phyloP scores from a whole-genome alignment of 1,284 basidiomycete genomes.

The Veloporphyrellus conicus region DNA sequence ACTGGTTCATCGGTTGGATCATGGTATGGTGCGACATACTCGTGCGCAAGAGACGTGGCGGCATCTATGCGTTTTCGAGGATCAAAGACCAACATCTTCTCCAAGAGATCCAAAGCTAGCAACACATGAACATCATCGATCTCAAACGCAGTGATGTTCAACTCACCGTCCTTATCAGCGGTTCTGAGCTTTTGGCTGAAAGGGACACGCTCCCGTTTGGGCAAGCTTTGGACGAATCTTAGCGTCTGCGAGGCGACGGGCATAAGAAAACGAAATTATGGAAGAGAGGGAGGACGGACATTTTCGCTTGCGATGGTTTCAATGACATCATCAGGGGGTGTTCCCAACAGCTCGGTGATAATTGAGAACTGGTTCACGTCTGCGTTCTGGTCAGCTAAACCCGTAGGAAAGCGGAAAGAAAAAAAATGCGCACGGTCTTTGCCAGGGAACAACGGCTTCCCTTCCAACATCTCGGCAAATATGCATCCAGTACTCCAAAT shows the following conservation, averaged over 20 bases:
- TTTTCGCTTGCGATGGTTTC: conserved; percentile 98
- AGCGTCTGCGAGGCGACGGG: conserved; percentile 64
- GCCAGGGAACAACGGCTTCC: conserved; percentile 97
- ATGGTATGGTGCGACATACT: conserved; percentile 96
- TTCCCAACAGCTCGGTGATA: conserved; percentile 97
- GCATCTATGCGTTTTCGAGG: conserved; percentile 96
- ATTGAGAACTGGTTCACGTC: conserved; percentile 99
- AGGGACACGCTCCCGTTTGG: conserved; percentile 92
- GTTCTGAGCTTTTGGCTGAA: conserved; percentile 93
- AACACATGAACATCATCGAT: conserved; percentile 9
- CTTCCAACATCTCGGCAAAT: conserved; percentile 99
- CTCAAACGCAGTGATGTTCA: neutral
- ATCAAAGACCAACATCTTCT: conserved; percentile 99
- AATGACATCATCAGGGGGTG: conserved; percentile 98
- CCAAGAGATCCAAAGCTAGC: conserved; percentile 88
- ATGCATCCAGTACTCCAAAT: conserved; percentile 99
- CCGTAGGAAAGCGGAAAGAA: neutral
- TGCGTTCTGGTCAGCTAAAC: conserved; percentile 33
- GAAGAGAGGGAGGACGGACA: conserved; percentile 45
- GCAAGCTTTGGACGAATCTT: conserved; percentile 96
- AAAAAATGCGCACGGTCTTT: conserved; percentile 79
- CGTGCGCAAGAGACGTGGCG: conserved; percentile 84
- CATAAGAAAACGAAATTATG: conserved; percentile 15
- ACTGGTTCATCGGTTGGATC: conserved; percentile 98
- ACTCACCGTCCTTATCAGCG: conserved; percentile 78